These are phyloP conservation scores for Pleurozium schreberi DNA, from an alignment of 225 moss, liverwort and hornwort species.

Conservation along the genomic window DNA sequence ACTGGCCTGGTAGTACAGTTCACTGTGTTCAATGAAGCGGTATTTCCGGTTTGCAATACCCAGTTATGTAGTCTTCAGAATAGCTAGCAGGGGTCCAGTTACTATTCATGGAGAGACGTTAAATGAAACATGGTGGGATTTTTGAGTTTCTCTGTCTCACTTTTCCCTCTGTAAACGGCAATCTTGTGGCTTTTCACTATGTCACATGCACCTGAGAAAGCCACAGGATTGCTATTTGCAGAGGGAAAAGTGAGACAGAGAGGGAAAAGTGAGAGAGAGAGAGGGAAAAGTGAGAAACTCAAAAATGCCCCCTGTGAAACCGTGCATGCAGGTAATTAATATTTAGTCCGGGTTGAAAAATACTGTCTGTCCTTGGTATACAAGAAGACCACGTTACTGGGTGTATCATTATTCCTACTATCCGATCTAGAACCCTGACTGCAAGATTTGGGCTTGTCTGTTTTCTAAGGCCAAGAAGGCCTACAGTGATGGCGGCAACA, in stretches of 20 bases:
- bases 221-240: too few relatives aligned
- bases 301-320: too few relatives aligned
- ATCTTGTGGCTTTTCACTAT: too few relatives aligned
- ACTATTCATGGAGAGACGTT: neutral
- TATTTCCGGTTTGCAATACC: neutral
- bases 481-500: constrained; percentile 40
- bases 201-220: too few relatives aligned
- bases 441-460: constrained; percentile 26
- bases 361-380: neutral
- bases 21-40: neutral
- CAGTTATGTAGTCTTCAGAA: neutral
- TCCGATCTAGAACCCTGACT: constrained; percentile 28
- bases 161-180: too few relatives aligned
- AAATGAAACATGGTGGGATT: too few relatives aligned
- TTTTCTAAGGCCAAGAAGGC: constrained; percentile 5
- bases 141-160: too few relatives aligned
- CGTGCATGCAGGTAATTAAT: neutral
- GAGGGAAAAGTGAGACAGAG: too few relatives aligned
- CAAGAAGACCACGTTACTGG: neutral
- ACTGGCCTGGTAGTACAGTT: neutral
- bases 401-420: neutral
- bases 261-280: too few relatives aligned
- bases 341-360: neutral
- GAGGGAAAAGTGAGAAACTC: too few relatives aligned
- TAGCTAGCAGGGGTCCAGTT: neutral